phyloP scores from a whole-genome alignment of 495 filamentous ascomycete species.

The Podospora pseudocomata region DNA sequence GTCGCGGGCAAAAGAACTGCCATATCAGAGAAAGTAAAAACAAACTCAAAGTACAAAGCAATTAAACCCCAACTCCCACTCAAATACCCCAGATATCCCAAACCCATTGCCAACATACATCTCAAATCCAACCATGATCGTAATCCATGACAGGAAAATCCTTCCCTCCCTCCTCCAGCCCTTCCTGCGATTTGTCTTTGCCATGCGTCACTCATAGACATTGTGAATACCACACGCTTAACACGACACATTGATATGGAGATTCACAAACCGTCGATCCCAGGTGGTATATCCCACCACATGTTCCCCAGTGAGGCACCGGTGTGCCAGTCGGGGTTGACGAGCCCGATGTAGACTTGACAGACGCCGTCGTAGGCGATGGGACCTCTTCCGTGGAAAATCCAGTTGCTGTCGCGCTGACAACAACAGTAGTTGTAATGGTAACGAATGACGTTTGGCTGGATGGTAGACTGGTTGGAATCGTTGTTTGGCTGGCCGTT shows the following conservation, averaged over 20 bases:
- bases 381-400: constrained; percentile 17
- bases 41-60: background rate
- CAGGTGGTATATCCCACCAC: constrained; percentile 37
- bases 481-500: background rate
- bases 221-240: constrained; percentile 33
- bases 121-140: background rate
- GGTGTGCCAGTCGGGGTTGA: constrained; percentile 3
- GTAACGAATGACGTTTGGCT: background rate
- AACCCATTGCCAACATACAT: background rate
- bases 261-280: constrained; percentile 38
- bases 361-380: constrained; percentile 13
- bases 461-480: background rate
- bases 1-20: no score
- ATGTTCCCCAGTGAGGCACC: constrained; percentile 42
- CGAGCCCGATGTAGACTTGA: constrained; percentile 8
- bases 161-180: background rate
- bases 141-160: background rate
- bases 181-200: background rate
- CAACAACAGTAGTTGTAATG: background rate
- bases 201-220: constrained; percentile 27
- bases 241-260: constrained; percentile 32
- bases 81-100: background rate
- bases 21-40: no score
- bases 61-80: no score
- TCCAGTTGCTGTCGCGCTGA: constrained; percentile 1